Base-by-base conservation (phyloP, 257 asterid genomes). In the Salvia hispanica region DNA sequence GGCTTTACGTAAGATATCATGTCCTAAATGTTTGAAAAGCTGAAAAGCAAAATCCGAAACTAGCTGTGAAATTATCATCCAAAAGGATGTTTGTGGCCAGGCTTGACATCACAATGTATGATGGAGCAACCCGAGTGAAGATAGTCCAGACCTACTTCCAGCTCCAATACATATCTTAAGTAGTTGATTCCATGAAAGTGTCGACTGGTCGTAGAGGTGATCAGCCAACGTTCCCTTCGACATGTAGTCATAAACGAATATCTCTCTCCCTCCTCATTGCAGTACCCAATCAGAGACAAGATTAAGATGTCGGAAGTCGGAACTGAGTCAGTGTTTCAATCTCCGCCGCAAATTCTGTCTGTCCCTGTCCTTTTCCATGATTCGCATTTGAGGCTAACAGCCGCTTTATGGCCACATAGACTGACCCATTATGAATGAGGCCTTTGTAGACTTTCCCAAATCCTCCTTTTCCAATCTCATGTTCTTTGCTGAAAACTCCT, bases 11-110 rank as follows among this genome's bases (percentile, higher is more conserved):
- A n/a, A n/a, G n/a, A n/a, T n/a, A n/a, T 25, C 39, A 28, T 16
- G 36, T 4, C 36, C 67, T 74, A 73, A 59, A 75, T 60, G 64
- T 71, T 82, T 80, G 5, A 85, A 81, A 75, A 84, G 58, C n/a
- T n/a, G n/a, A n/a, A n/a, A n/a, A 25, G 87, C 87, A 47, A 84
- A 84, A 67, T 84, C 87, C 0, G 90, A 82, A 62, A 84, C 78
- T 82, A 46, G 87, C 80, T 28, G 28, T 71, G 70, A 81, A 80
- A 33, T 77, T 64, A 43, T 77, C 84, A 47, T 79, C 82, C 33
- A 84, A 52, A 54, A 82, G 75, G 64, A 84, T 84, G 65, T 84
- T 84, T 7, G 87, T 77, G 71, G n/a, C n/a, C n/a, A n/a, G 79
- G 60, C 76, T 84, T 82, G 14, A 82, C 76, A 39, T 84, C 89